Evolutionary conservation across 2,329 filamentous ascomycete genomes (phyloP), one percentile per base, ranked within the genome.

Genomic region (Aschersonia sp.): DNA sequence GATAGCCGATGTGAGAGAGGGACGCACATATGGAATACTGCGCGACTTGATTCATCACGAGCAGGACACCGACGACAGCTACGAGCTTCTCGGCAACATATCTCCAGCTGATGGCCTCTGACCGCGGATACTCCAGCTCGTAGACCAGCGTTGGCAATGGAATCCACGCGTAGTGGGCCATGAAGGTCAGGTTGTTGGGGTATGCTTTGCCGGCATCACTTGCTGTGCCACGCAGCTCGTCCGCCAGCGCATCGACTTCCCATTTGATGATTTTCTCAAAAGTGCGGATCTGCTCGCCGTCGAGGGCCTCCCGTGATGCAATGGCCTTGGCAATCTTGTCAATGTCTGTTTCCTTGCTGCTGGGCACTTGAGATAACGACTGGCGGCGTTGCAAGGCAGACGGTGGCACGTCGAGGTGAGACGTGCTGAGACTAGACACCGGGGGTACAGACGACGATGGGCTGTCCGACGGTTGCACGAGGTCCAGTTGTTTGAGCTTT

Each of bases 1-100:
- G 2, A 22, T 22, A 22, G 22, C 22, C 22, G 22, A 4, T 4
- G 14, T 3, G 14, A 22, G 14, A 42, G 4, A 12, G 30, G 7
- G 11, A 50, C 62, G 51, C 47, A 67, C 66, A 88, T 54, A 89
- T 87, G 56, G 78, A 86, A 29, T 80, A 75, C 64, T 89, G 84
- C 0, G 80, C 83, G 46, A 89, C 71, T 58, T 87, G 78, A 52
- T 87, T 82, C 85, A 89, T 89, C 52, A 87, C 78, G 56, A 82
- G 80, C 40, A 88, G 76, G 48, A 85, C 71, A 6, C 85, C 85
- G 50, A 88, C 75, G 12, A 80, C 82, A 2, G 85, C 85, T 1
- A 72, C 69, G 1, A 72, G 65, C 61, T 89, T 89, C 61, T 89
- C 85, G 6, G 74, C 71, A 4, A 87, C 82, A 57, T 89, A 89